Percentiles rank a stretch among this genome's conserved stretches.
phyloP scores from a whole-genome alignment of 192 early-diverging fungal genomes.

The Coemansia sp. region DNA sequence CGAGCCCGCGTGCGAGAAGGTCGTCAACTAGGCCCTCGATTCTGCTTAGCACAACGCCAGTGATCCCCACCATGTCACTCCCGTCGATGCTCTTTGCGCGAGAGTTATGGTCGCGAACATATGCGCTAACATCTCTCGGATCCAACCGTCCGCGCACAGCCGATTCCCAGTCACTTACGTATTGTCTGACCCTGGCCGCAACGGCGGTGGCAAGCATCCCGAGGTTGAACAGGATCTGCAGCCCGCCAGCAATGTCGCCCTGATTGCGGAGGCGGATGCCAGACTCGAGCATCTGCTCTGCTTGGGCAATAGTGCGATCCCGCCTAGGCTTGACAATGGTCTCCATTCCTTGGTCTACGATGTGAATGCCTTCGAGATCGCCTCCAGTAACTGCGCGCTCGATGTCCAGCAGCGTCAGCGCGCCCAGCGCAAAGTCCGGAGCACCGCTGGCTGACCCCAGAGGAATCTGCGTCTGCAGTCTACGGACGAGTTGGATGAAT shows the following conservation, averaged over 20 bases:
- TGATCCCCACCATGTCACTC: slow-evolving; percentile 33
- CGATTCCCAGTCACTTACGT: slow-evolving; percentile 9
- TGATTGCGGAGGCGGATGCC: slow-evolving; percentile 30
- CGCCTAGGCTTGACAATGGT: slow-evolving; percentile 4
- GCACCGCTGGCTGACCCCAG: background rate
- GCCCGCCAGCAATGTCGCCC: slow-evolving; percentile 31
- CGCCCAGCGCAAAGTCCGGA: slow-evolving; percentile 32
- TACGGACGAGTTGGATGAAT: slow-evolving; percentile 36
- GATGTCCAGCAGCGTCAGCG: slow-evolving; percentile 43
- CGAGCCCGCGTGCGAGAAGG: slow-evolving; percentile 21
- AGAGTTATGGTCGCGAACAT: slow-evolving; percentile 34
- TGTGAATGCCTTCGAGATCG: slow-evolving; percentile 18
- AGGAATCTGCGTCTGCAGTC: slow-evolving; percentile 30
- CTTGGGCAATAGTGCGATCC: slow-evolving; percentile 13
- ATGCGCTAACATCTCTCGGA: slow-evolving; percentile 10
- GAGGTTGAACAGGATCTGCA: slow-evolving; percentile 31
- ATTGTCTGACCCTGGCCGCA: slow-evolving; percentile 6
- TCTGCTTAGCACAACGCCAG: slow-evolving; percentile 23
- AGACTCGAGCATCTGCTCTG: slow-evolving; percentile 17
- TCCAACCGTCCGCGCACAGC: slow-evolving; percentile 10
- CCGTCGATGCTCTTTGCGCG: slow-evolving; percentile 19
- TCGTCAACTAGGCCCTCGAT: slow-evolving; percentile 21
- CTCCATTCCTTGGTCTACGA: slow-evolving; percentile 27
- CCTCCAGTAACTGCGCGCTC: slow-evolving; percentile 13
- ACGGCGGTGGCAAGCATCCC: slow-evolving; percentile 20